Evolutionary conservation across 495 filamentous ascomycete species (phyloP).

Genomic region (Hyaloscypha hepaticicola): DNA sequence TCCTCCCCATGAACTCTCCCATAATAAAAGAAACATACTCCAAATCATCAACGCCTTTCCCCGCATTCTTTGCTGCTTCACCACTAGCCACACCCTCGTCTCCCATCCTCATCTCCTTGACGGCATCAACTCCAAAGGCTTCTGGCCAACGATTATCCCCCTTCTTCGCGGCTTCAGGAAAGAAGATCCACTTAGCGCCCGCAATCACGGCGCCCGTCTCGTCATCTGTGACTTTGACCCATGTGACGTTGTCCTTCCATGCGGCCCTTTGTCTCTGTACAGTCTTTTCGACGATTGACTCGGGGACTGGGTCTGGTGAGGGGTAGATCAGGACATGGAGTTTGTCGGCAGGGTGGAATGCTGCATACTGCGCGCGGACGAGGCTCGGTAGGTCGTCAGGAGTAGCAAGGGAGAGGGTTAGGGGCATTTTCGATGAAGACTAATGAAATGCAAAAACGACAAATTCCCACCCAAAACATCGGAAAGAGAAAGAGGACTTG

Average conservation of each 20-base stretch:
- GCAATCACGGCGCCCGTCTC: not conserved
- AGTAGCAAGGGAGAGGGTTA: not conserved
- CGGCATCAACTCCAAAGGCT: not conserved
- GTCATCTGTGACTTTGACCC: conserved; percentile 4
- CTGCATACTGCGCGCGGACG: conserved; percentile 10
- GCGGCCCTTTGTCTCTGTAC: not conserved
- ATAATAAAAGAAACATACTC: conserved; percentile 2
- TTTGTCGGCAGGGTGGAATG: conserved; percentile 6
- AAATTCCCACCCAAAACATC: no score
- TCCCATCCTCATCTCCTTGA: not conserved
- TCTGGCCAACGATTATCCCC: conserved; percentile 5
- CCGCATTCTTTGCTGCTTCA: not conserved
- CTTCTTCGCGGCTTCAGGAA: not conserved
- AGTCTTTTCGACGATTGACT: not conserved
- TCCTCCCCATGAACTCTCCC: not conserved
- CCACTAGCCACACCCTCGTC: not conserved
- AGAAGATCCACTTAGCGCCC: not conserved
- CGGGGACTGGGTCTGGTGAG: not conserved
- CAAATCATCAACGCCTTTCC: conserved; percentile 2
- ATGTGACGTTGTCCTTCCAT: not conserved
- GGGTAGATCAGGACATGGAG: conserved; percentile 6
- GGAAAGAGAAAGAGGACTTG: no score
- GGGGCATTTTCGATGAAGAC: not conserved
- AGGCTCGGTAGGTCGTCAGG: not conserved
- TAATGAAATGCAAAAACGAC: no score